Evolutionary conservation across 2,329 filamentous ascomycete genomes (phyloP), one percentile per base, ranked within the genome.

Genomic region (Ambrosiella cleistominuta): DNA sequence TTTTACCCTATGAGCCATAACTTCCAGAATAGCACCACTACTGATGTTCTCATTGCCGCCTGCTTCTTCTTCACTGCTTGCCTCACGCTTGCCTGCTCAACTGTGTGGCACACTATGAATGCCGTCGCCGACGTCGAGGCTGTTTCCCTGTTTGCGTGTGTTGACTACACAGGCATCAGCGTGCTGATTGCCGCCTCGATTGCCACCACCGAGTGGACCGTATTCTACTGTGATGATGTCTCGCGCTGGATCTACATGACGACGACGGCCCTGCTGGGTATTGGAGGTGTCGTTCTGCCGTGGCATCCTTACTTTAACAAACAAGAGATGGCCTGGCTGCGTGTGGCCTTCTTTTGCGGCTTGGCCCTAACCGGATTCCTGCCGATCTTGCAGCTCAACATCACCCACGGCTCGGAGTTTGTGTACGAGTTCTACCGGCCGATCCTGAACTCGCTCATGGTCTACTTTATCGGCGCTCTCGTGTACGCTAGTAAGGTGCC

Each of bases 81-180:
- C 75, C 89, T 97, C 70, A 97, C 91, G 66, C 80, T 98, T 58
- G 82, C 91, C 67, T 98, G 93, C 81, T 94, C 86, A 62, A 91
- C 85, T 62, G 82, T 97, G 67, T 98, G 93, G 93, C 93, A 98
- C 73, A 96, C 93, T 35, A 97, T 98, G 89, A 95, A 91, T 73
- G 88, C 88, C 65, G 94, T 97, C 57, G 89, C 91, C 15, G 87
- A 95, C 64, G 83, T 95, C 66, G 81, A 82, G 17, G 80, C 95
- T 47, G 85, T 98, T 72, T 93, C 95, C 68, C 85, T 89, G 62
- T 97, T 98, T 66, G 93, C 93, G 15, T 98, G 93, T 69, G 89
- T 98, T 60, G 93, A 98, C 70, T 98, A 98, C 71, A 97, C 93
- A 0, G 93, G 93, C 58, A 98, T 98, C 64, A 95, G 90, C 1